Base-by-base conservation (phyloP, 2,329 filamentous ascomycete species). In the Aspergillus costaricaensis region DNA sequence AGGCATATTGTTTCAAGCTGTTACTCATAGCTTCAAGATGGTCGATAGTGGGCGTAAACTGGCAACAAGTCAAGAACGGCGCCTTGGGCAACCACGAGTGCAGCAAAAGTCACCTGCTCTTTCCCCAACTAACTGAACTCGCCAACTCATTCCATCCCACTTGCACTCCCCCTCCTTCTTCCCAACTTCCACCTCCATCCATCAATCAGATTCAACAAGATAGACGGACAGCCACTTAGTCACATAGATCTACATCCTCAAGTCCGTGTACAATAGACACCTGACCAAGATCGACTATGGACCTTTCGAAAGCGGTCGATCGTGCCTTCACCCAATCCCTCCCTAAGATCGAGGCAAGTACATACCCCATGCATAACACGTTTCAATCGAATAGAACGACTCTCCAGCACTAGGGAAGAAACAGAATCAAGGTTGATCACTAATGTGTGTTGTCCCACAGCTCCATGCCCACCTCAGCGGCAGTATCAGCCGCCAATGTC, bases 381-480 rank as follows among this genome's bases (percentile, higher is more conserved):
- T 23, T 15, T 32, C 27, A 17, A 10, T 30, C 8, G 9, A 44
- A 30, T 4, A 9, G 7, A 27, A 10, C 8, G 9, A 19, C 39
- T 8, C 27, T 23, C 7, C 17, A 21, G 44, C 21, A 14, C 39
- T 8, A 32, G 23, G 23, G 9, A n/a, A 12, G 3, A 15, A 23
- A 19, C n/a, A 36, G 38, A 6, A 19, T 41, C 14, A 25, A 14
- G 47, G 51, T 14, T 52, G 67, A 15, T 63, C 48, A 54, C 38
- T 60, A 27, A 52, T 32, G 21, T 54, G 52, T 38, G 58, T 25
- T 56, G 9, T 4, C 14, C 43, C 10, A 38, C 50, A 92, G 88
- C 84, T 94, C 56, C 91, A 95, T 69, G 91, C 91, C 63, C 91
- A 95, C 75, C 82, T 95, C 48, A 91, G 87, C 43, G 91, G 91